Evolutionary conservation across 2,329 filamentous ascomycete genomes (phyloP).

Genomic region (Reticulascus tulasneorum): DNA sequence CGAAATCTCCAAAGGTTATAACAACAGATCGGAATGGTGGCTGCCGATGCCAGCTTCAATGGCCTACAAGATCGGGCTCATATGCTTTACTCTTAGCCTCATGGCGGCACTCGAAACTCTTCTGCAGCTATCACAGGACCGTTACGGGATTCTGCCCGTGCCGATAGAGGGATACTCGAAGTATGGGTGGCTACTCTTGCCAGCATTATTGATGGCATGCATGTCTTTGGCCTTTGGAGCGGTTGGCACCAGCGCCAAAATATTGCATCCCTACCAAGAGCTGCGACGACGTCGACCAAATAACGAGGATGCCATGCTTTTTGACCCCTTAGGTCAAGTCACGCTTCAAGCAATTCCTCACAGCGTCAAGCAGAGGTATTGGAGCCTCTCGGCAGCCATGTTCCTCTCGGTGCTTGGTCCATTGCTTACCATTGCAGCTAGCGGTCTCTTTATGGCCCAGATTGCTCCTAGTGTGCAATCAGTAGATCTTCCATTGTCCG

Average conservation of each 20-base stretch:
- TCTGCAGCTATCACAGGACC: not conserved
- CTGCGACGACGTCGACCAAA: not conserved
- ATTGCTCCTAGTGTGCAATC: not conserved
- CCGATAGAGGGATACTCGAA: not conserved
- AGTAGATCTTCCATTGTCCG: not conserved
- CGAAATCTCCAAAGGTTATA: no score
- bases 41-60: not conserved
- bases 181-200: not conserved
- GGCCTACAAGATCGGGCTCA: not conserved
- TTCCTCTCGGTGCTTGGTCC: not conserved
- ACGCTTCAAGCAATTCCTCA: not conserved
- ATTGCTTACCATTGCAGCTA: not conserved
- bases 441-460: not conserved
- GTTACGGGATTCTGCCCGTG: not conserved
- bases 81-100: not conserved
- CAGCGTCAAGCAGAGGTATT: not conserved
- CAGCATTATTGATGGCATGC: not conserved
- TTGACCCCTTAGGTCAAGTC: not conserved
- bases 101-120: not conserved
- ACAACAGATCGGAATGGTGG: not conserved
- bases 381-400: not conserved
- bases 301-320: not conserved
- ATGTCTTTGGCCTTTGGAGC: not conserved
- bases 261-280: not conserved
- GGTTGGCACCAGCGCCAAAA: not conserved